Conservation (phyloP, 176 grass and related monocot species). For the Eragrostis nindensis region DNA sequence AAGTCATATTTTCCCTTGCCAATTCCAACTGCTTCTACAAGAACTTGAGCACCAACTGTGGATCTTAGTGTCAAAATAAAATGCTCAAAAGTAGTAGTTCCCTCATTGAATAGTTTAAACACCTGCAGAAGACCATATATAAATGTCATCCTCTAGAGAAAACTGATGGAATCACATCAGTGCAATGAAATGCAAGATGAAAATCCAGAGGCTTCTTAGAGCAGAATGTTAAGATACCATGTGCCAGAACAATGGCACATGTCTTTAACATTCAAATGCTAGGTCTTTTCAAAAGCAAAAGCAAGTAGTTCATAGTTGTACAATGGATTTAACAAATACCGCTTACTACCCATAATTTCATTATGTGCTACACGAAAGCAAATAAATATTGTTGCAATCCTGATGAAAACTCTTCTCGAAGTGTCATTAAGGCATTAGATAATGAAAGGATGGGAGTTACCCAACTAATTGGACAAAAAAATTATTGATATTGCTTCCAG, state of each 20-base stretch:
- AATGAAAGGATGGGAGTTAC: background rate
- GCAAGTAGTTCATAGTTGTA: background rate
- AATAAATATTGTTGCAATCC: constrained; percentile 10
- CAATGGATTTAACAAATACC: background rate
- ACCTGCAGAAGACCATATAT: constrained; percentile 59
- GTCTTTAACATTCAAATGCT: background rate
- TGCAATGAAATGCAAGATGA: constrained; percentile 8
- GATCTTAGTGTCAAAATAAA: constrained; percentile 74
- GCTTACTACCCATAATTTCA: background rate
- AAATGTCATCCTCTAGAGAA: constrained; percentile 33
- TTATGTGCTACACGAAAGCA: background rate
- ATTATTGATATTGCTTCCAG: background rate
- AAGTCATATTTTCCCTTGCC: constrained; percentile 90
- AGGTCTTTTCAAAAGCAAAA: constrained; percentile 4
- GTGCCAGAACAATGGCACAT: background rate
- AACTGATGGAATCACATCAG: constrained; percentile 39
- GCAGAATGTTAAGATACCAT: constrained; percentile 15
- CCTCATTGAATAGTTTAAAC: constrained; percentile 77
- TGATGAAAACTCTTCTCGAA: constrained; percentile 19
- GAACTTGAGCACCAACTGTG: constrained; percentile 63
- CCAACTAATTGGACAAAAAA: constrained; percentile 8
- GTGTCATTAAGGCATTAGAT: background rate
- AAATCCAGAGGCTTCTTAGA: constrained; percentile 32
- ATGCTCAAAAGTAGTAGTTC: constrained; percentile 72
- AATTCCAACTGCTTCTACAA: constrained; percentile 78